Evolutionary conservation across 2,329 filamentous ascomycete species (phyloP).

Genomic region (Colletotrichum chrysophilum): DNA sequence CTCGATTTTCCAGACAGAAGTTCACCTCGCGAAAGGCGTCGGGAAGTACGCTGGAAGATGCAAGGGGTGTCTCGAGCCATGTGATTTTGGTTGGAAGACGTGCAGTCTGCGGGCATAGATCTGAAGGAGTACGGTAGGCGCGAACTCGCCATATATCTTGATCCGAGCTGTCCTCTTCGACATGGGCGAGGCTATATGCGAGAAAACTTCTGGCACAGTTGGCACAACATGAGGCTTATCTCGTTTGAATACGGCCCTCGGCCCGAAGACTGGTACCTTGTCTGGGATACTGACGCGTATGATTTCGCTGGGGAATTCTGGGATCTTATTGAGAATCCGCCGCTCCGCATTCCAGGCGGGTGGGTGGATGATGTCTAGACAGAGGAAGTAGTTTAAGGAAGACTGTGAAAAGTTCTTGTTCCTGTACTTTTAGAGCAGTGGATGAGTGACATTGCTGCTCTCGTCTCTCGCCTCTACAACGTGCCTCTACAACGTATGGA

Average conservation of each 20-base stretch:
- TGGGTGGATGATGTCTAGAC: neutral
- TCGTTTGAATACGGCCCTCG: neutral
- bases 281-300: neutral
- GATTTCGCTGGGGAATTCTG: neutral
- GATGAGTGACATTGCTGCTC: accelerated
- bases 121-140: neutral
- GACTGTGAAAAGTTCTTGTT: neutral
- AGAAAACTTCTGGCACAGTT: no score
- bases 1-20: neutral
- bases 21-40: neutral
- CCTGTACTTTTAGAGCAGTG: neutral
- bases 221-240: neutral
- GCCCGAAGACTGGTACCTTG: neutral
- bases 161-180: neutral
- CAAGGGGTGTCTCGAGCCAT: neutral
- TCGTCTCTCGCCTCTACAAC: neutral
- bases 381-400: neutral
- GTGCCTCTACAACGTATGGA: neutral
- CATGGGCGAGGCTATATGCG: neutral
- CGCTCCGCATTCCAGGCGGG: neutral
- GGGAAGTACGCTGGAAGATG: neutral
- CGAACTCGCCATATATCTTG: accelerated
- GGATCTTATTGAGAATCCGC: neutral
- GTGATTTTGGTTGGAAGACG: neutral
- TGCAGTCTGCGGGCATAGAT: neutral